Base-by-base conservation (phyloP, 225 moss, liverwort and hornwort species). In the Lunularia cruciata region DNA sequence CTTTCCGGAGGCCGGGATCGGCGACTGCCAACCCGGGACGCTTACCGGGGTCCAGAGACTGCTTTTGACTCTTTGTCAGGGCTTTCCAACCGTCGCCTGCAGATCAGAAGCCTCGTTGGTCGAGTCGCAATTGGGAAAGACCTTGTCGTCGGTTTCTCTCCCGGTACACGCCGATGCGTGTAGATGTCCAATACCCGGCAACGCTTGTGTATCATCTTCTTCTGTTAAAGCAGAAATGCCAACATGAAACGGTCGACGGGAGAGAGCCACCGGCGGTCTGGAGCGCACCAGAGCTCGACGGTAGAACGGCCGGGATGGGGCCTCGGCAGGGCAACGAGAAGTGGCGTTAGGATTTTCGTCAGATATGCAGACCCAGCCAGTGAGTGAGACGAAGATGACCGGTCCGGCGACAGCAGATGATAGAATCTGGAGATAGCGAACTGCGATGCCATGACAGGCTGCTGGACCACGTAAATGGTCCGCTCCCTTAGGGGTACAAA, bases 81-180 rank as follows among this genome's bases (percentile, higher is more conserved):
- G 64, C 26, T 35, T 61, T 12, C 67, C 49, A 67, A 67, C 67
- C 67, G 67, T 67, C 67, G 51, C 16, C 67, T 52, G 48, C 67
- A 39, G 16, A 52, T 8, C 52, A 52, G 52, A 52, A n/a, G 1
- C 23, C 14, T 52, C 52, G 52, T 20, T 52, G 8, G 52, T 20
- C 52, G 16, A 6, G 4, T 6, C 52, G 52, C 20, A 1, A 5
- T n/a, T 1, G 52, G 52, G 20, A 52, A 52, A 52, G 19, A 15
- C 52, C 52, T 20, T n/a, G n/a, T n/a, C n/a, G n/a, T n/a, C n/a
- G n/a, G n/a, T n/a, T n/a, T 43, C 43, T 16, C 11, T 43, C 12
- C 40, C 40, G 40, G 40, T 5, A 40, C n/a, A n/a, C n/a, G 55
- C 26, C 55, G 25, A 56, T 27, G 55, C 12, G 55, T 22, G 30